Evolutionary conservation across 1,139 yeast genomes (phyloP).

Genomic region (Kluyveromyces marxianus): DNA sequence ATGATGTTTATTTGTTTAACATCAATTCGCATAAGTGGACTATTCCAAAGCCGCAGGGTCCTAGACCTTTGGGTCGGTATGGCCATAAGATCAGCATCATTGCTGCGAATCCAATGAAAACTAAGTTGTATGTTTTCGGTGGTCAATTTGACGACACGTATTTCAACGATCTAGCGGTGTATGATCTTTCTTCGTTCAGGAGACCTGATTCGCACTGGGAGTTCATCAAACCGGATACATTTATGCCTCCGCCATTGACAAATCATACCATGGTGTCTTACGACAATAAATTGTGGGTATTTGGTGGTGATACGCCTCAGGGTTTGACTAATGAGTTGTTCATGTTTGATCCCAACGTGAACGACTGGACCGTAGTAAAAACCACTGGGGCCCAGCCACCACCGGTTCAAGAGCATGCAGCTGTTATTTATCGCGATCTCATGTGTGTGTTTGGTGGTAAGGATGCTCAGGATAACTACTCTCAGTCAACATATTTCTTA

Average conservation of each 20-base stretch:
- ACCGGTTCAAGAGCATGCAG: conserved; percentile 88
- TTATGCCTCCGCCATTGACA: conserved; percentile 81
- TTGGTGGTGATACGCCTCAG: conserved; percentile 86
- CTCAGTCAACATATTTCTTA: conserved; percentile 65
- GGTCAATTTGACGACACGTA: conserved; percentile 90
- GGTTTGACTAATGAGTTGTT: conserved; percentile 73
- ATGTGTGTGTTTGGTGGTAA: conserved; percentile 91
- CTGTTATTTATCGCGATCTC: conserved; percentile 69
- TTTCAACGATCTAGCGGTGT: conserved; percentile 77
- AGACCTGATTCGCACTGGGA: conserved; percentile 83
- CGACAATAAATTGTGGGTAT: conserved; percentile 76
- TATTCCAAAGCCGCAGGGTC: conserved; percentile 72
- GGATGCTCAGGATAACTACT: conserved; percentile 63
- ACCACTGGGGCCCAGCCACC: conserved; percentile 63
- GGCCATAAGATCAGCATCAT: conserved; percentile 74
- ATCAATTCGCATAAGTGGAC: conserved; percentile 89
- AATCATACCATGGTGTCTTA: conserved; percentile 85
- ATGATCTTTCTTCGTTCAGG: conserved; percentile 84
- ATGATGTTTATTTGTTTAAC: conserved; percentile 80
- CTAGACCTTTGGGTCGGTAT: conserved; percentile 85
- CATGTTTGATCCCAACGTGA: conserved; percentile 64
- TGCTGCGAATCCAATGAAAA: conserved; percentile 55
- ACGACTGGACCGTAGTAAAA: conserved; percentile 50
- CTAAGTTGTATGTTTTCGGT: conserved; percentile 80
- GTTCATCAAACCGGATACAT: conserved; percentile 46